Conservation (phyloP, 1,284 basidiomycete genomes). For the Naganishia sp. region DNA sequence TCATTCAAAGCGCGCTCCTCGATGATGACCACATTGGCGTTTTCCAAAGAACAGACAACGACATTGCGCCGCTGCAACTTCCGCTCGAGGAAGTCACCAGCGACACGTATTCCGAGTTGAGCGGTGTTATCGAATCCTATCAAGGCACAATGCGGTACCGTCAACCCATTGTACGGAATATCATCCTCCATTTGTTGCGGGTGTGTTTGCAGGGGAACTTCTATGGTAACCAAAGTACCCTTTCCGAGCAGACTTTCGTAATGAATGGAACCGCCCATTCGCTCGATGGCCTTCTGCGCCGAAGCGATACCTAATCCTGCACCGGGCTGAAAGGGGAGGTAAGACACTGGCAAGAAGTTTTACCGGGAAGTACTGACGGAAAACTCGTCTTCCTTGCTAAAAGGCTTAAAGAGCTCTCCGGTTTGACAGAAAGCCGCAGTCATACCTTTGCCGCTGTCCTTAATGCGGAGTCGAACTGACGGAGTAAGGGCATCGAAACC, state of each 20-base stretch:
- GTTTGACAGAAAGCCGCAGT: conserved; percentile 36
- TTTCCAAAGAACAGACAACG: conserved; percentile 36
- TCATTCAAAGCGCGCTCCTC: conserved; percentile 31
- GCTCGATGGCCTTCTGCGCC: conserved; percentile 41
- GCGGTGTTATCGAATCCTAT: conserved; percentile 24
- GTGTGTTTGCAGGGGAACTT: conserved; percentile 38
- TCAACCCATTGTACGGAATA: conserved; percentile 35
- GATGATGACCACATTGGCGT: conserved; percentile 45
- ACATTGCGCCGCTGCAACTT: conserved; percentile 37
- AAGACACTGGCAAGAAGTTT: background rate
- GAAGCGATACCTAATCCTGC: conserved; percentile 39
- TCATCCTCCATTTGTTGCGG: conserved; percentile 34
- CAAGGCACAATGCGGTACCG: background rate
- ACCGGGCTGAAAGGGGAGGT: conserved; percentile 31
- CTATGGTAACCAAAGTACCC: conserved; percentile 42
- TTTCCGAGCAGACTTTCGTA: conserved; percentile 36
- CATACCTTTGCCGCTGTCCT: conserved; percentile 46
- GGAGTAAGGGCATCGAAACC: conserved; percentile 30
- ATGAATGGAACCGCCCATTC: conserved; percentile 40
- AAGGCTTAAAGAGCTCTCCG: conserved; percentile 38
- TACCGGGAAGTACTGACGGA: conserved; percentile 4
- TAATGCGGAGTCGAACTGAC: conserved; percentile 43
- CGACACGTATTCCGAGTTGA: conserved; percentile 14
- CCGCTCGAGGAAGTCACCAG: conserved; percentile 25
- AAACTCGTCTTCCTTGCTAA: conserved; percentile 38